phyloP scores from a whole-genome alignment of 2,329 filamentous ascomycete species.

The Golovinomyces cichoracearum region DNA sequence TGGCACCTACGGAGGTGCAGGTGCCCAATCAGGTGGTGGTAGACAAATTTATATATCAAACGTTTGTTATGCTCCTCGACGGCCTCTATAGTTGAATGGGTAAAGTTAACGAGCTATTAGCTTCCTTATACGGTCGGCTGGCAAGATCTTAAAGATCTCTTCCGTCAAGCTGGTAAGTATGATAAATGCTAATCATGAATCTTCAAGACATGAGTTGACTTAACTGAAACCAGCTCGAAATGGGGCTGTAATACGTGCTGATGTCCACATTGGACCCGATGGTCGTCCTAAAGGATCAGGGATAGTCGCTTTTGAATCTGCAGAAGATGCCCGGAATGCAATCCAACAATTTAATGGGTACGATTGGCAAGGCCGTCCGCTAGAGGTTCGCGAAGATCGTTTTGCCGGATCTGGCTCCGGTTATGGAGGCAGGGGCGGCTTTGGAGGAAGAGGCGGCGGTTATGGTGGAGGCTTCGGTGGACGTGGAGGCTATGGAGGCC shows the following conservation, averaged over 20 bases:
- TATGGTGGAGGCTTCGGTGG: constrained; percentile 30
- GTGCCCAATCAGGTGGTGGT: constrained; percentile 36
- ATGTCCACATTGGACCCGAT: constrained; percentile 77
- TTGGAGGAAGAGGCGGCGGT: constrained; percentile 24
- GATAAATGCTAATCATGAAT: constrained; percentile 8
- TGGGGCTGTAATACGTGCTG: constrained; percentile 71
- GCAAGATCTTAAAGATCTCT: constrained; percentile 97
- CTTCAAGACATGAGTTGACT: constrained; percentile 1
- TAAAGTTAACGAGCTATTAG: constrained; percentile 23
- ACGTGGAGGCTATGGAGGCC: constrained; percentile 19
- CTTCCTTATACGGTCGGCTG: constrained; percentile 93
- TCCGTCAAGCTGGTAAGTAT: constrained; percentile 80
- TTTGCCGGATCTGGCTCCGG: constrained; percentile 41
- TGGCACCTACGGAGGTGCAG: constrained; percentile 22
- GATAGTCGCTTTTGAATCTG: constrained; percentile 85
- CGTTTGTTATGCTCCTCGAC: constrained; percentile 39
- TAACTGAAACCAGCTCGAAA: constrained; percentile 23
- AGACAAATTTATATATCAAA: constrained; percentile 95
- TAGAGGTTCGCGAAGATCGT: constrained; percentile 90
- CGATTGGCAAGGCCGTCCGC: constrained; percentile 81
- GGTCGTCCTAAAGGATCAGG: constrained; percentile 89
- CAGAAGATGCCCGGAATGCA: constrained; percentile 82
- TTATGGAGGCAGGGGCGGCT: constrained; percentile 20
- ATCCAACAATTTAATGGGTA: constrained; percentile 97
- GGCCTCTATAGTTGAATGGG: constrained; percentile 5